Percentiles rank a stretch among this genome's conserved stretches.
phyloP scores from a whole-genome alignment of 2,329 filamentous ascomycete genomes.

The Beauveria medogensis region DNA sequence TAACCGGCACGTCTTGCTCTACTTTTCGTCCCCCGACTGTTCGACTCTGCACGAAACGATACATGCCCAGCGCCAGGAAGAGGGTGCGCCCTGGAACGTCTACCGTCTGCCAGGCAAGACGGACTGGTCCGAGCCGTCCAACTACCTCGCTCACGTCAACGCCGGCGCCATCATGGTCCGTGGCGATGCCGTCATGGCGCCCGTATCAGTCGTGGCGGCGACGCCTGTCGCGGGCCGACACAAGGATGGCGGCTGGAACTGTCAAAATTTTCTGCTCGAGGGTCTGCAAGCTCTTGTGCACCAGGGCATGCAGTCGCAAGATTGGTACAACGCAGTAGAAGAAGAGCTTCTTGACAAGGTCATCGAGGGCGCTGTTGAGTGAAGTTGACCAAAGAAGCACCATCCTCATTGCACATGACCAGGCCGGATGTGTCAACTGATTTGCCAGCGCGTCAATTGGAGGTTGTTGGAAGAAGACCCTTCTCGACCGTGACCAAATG shows the following conservation, averaged over 20 bases:
- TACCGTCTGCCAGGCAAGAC: conserved; percentile 7
- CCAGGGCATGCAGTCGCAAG: conserved; percentile 11
- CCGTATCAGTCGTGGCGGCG: conserved; percentile 8
- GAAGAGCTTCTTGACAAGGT: conserved; percentile 11
- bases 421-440: not conserved
- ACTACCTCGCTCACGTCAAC: conserved; percentile 14
- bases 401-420: not conserved
- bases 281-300: conserved; percentile 11
- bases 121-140: conserved; percentile 11
- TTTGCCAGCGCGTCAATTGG: not conserved
- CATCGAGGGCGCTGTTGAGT: conserved; percentile 8
- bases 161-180: conserved; percentile 12
- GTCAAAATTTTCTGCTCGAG: conserved; percentile 14
- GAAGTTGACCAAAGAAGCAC: not conserved
- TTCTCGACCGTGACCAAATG: too few relatives aligned
- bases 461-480: too few relatives aligned
- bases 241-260: conserved; percentile 13
- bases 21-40: conserved; percentile 15
- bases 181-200: conserved; percentile 9
- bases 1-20: conserved; percentile 13
- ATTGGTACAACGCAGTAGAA: conserved; percentile 11
- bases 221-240: conserved; percentile 3
- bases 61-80: conserved; percentile 11
- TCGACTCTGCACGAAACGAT: conserved; percentile 12
- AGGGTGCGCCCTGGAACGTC: conserved; percentile 7